phyloP scores from a whole-genome alignment of 192 early-diverging fungal genomes.

The Funneliformis geosporum region DNA sequence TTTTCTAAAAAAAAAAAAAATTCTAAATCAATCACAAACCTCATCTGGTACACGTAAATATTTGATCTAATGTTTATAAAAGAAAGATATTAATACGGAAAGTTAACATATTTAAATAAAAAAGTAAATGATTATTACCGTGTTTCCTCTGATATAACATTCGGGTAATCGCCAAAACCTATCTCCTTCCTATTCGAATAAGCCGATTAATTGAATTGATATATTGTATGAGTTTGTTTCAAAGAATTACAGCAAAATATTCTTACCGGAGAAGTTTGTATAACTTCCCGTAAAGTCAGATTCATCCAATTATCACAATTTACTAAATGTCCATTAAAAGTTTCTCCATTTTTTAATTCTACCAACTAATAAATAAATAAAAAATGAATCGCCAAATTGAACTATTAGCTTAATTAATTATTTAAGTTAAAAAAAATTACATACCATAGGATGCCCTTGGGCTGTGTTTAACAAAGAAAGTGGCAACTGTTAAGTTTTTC shows the following conservation, averaged over 20 bases:
- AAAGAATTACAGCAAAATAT: background rate
- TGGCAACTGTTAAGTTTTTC: conserved; percentile 66
- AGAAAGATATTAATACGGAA: background rate
- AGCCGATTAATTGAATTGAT: background rate
- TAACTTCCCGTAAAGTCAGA: conserved; percentile 90
- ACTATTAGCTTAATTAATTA: background rate
- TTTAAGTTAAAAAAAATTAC: background rate
- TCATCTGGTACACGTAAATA: conserved; percentile 87
- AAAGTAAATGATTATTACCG: conserved; percentile 38
- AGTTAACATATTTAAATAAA: conserved; percentile 4
- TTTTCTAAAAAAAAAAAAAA: background rate
- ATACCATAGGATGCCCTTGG: conserved; percentile 81
- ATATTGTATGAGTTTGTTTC: background rate
- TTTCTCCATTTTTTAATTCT: conserved; percentile 97
- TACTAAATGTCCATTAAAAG: conserved; percentile 96
- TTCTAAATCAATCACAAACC: conserved; percentile 34
- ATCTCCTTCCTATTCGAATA: conserved; percentile 74
- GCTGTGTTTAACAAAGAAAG: conserved; percentile 90
- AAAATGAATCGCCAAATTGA: background rate
- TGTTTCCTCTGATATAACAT: conserved; percentile 92
- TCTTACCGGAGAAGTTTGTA: conserved; percentile 84
- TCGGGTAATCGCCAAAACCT: conserved; percentile 90
- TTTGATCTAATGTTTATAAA: conserved; percentile 55
- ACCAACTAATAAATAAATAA: conserved; percentile 59
- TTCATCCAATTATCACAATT: conserved; percentile 99